These are phyloP conservation scores for Peniophora sp. DNA, from an alignment of 1,284 basidiomycete genomes.

Conservation along the genomic window DNA sequence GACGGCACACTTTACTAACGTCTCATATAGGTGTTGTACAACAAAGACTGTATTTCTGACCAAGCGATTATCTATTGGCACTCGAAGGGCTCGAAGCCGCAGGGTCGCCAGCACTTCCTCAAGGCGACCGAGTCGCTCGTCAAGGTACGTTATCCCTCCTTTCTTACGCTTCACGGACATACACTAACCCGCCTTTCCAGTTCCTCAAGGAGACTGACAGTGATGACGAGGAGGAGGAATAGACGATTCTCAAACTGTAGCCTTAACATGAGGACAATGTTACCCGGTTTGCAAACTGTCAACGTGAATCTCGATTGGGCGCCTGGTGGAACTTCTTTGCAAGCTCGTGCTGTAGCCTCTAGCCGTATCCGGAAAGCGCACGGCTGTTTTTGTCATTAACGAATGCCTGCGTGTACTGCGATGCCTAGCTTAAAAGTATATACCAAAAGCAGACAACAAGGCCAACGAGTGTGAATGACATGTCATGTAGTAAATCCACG, in stretches of 20 bases:
- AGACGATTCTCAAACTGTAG: conserved; percentile 12
- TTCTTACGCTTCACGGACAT: background rate
- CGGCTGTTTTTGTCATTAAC: too few species aligned
- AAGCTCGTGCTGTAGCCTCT: too few species aligned
- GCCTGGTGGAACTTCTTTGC: too few species aligned
- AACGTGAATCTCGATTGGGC: too few species aligned
- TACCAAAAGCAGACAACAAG: too few species aligned
- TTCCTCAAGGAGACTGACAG: conserved; percentile 79
- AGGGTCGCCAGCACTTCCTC: conserved; percentile 92
- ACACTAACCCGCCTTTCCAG: conserved; percentile 26
- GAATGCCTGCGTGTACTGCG: too few species aligned
- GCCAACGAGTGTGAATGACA: too few species aligned
- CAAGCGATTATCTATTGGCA: conserved; percentile 98
- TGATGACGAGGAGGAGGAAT: conserved; percentile 61
- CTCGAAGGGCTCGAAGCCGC: conserved; percentile 91
- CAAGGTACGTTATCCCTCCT: conserved; percentile 50
- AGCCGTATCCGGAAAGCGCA: too few species aligned
- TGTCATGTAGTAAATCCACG: too few species aligned
- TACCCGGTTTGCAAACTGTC: too few species aligned
- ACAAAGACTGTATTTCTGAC: conserved; percentile 89
- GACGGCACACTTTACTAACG: conserved; percentile 3
- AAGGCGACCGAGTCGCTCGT: conserved; percentile 84
- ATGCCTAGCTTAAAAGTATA: too few species aligned
- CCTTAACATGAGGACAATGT: too few species aligned
- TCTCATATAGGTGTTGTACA: conserved; percentile 73